Percentiles rank a stretch among this genome's conserved stretches.
These are phyloP conservation scores for Alternaria gaisen DNA, from an alignment of 2,329 filamentous ascomycete species.

Conservation along the genomic window DNA sequence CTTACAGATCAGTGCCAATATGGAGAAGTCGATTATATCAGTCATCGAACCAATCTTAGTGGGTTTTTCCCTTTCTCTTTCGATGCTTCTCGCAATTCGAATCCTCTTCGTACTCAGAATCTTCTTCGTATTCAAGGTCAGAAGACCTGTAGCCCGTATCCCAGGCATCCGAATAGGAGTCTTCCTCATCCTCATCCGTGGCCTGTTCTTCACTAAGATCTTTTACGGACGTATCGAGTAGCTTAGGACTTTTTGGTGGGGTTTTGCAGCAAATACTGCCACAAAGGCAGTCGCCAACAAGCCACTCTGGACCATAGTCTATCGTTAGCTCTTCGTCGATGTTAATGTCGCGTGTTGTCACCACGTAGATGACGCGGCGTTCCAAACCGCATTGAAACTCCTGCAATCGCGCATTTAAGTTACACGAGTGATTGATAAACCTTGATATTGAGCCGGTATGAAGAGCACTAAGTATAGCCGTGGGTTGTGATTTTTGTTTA, in stretches of 20 bases:
- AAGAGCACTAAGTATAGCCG: too few relatives aligned
- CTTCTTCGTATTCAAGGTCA: neutral
- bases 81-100: neutral
- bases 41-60: neutral
- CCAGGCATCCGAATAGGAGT: neutral
- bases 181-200: neutral
- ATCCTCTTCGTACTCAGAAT: neutral
- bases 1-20: neutral
- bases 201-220: neutral
- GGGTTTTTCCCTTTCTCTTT: neutral
- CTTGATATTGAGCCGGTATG: conserved; percentile 2
- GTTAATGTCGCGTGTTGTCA: neutral
- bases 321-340: conserved; percentile 16
- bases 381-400: conserved; percentile 5
- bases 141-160: neutral
- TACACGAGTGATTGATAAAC: conserved; percentile 20
- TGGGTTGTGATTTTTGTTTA: too few relatives aligned
- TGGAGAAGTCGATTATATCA: neutral
- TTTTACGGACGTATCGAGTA: neutral
- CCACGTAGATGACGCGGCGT: conserved; percentile 7
- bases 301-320: conserved; percentile 17
- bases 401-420: conserved; percentile 4
- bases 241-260: neutral
- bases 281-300: conserved; percentile 3
- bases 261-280: conserved; percentile 1